These are phyloP conservation scores for Rhizoclosmatium globosum DNA, from an alignment of 192 early-diverging fungal species.

Conservation along the genomic window DNA sequence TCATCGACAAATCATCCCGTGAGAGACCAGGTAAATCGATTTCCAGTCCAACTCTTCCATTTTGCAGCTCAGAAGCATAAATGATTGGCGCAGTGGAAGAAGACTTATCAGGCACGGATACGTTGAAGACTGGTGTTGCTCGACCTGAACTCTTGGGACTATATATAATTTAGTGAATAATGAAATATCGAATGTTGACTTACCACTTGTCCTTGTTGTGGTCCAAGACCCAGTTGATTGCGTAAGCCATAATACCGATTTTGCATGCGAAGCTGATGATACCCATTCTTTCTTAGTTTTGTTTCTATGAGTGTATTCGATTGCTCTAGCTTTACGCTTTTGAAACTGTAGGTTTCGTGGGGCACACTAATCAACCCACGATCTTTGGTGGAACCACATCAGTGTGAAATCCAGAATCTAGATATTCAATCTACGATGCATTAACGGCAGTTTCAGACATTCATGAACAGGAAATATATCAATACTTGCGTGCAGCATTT, in stretches of 20 bases:
- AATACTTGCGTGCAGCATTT: too few relatives aligned
- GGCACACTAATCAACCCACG: too few relatives aligned
- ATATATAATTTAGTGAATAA: not conserved
- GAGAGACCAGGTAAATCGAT: slow-evolving; percentile 17
- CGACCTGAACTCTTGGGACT: not conserved
- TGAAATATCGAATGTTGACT: not conserved
- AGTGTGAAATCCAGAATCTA: too few relatives aligned
- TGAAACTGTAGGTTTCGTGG: too few relatives aligned
- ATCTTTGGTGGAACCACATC: too few relatives aligned
- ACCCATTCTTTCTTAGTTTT: not conserved
- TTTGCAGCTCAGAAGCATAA: slow-evolving; percentile 15
- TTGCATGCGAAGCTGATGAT: slow-evolving; percentile 28
- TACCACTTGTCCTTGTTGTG: not conserved
- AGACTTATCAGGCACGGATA: too few relatives aligned
- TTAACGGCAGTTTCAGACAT: too few relatives aligned
- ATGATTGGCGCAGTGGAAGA: not conserved
- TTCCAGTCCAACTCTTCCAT: slow-evolving; percentile 23
- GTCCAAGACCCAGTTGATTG: slow-evolving; percentile 5
- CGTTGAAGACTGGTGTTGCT: slow-evolving; percentile 11
- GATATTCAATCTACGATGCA: too few relatives aligned
- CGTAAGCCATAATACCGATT: slow-evolving; percentile 17
- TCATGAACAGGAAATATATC: too few relatives aligned
- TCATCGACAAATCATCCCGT: not conserved
- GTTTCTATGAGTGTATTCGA: too few relatives aligned
- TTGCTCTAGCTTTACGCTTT: too few relatives aligned